Base-by-base conservation (phyloP, 176 grass and related monocot genomes). In the Avena sativa region DNA sequence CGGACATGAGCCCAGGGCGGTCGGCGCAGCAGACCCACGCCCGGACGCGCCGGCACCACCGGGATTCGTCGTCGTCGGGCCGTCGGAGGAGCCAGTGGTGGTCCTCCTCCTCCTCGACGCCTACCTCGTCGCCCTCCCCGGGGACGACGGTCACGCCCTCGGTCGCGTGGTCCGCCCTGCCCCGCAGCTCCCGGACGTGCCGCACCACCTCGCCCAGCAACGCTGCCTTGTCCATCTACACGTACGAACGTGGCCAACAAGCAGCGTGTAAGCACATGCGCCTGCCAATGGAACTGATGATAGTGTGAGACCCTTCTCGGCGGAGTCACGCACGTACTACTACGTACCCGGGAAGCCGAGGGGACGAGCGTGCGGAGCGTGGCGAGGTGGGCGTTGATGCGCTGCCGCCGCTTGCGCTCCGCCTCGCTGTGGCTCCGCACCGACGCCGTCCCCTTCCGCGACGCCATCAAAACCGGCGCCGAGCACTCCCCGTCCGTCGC, bases 181-280 rank as follows among this genome's bases (percentile, higher is more conserved):
- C 51, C 16, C 86, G 86, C 47, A 98, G 93, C 91, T 98, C 93
- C 59, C 93, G 86, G 78, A 98, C 96, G 76, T 95, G 84, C 84
- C 93, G 82, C 78, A 98, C 96, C 88, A 98, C 94, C 97, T 99
- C 94, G 19, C 97, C 97, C 47, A 99, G 89, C 85, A 99, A 23
- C 61, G 94, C 94, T 72, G 97, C 97, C 85, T 99, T 99, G 89
- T 99, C 97, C 97, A 99, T 91, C 97, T 99, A 81, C 82, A 76
- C 36, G 51, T 3, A n/a, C 36, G 51, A 5, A n/a, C 21, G 14
- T 0, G 16, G 9, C 11, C 20, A 28, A 14, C 20, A 28, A 14
- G 5, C 47, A 26, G 40, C 5, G 40, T 65, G 2, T 9, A 46
- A 4, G 15, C 23, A 12, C 6, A 34, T 36, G 25, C 23, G 40